Evolutionary conservation across 1,139 yeast species (phyloP), one percentile per base, ranked within the genome.

Genomic region (Diutina sp.): DNA sequence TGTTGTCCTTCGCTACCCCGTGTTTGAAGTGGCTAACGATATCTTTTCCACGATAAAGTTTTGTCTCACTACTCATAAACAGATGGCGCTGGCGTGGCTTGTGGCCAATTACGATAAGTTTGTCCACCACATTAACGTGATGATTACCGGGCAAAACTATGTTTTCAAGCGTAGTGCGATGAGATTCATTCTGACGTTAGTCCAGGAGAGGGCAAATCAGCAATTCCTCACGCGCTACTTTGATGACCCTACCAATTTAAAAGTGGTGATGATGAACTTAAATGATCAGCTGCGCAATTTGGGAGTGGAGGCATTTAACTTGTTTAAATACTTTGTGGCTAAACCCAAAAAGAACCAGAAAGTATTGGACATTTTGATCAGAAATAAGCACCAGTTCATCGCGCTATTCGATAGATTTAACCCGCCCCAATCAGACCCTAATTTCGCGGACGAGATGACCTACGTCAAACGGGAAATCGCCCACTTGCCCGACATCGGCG

Each of bases 131-230:
- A 85, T 90, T 62, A 90, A 88, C 67, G 76, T 76, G 59, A 72
- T 91, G 59, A 84, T 93, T 62, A 80, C 83, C 55, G 85, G 90
- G 56, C 81, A 82, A 28, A 90, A 88, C 68, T 93, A 93, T 68
- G 97, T 93, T 46, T 90, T 96, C 5, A 90, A 90, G 66, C 80
- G 99, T 60, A 99, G 93, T 69, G 85, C 95, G 55, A 83, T 90
- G 32, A 85, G 91, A 63, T 73, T 93, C 48, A 75, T 91, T 61
- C 82, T 87, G 28, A 87, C 85, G 58, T 74, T 93, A 61, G 85
- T 93, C n/a, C 76, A 89, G 58, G 83, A 83, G 58, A 79, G 91
- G 61, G 78, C 84, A 48, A 89, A 90, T 69, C 88, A 83, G 65
- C 73, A 71, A 55, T 81, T 89, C 62, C 84, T 93, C 83, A 81